Conservation (phyloP, 1,284 basidiomycete species). For the Sporisorium iseilematis-ciliati region DNA sequence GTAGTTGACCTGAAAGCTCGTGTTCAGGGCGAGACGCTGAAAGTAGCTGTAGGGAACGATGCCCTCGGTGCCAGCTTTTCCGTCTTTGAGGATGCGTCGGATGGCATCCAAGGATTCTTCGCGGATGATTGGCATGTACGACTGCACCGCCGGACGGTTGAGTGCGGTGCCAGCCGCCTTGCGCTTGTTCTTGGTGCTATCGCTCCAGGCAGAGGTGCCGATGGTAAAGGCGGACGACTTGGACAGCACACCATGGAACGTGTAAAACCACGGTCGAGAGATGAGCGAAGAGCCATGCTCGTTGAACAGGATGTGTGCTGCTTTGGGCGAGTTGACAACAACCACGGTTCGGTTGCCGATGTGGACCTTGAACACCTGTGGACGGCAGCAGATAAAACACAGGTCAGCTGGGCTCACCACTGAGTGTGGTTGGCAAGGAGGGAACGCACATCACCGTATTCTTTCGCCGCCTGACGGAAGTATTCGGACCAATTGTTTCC, state of each 20-base stretch:
- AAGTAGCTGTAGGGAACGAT: constrained; percentile 6
- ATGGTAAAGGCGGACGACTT: constrained; percentile 5
- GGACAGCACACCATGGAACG: neutral
- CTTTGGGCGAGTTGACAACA: constrained; percentile 4
- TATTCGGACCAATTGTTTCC: constrained; percentile 6
- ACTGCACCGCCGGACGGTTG: constrained; percentile 1
- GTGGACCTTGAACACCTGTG: constrained; percentile 3
- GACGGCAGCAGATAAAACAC: neutral
- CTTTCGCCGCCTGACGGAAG: constrained; percentile 3
- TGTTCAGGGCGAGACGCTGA: constrained; percentile 4
- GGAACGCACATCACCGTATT: constrained; percentile 7
- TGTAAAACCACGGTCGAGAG: constrained; percentile 1
- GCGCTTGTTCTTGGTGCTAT: constrained; percentile 5
- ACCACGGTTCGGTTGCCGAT: constrained; percentile 6
- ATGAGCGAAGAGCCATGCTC: constrained; percentile 7
- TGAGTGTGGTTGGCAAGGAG: neutral
- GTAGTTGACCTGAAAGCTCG: constrained; percentile 7
- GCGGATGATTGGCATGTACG: constrained; percentile 5
- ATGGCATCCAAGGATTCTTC: constrained; percentile 3
- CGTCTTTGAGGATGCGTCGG: constrained; percentile 4
- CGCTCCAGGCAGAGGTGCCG: constrained; percentile 5
- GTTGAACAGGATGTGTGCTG: constrained; percentile 5
- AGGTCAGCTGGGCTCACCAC: neutral
- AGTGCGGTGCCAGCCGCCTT: constrained; percentile 2
- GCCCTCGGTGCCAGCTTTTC: neutral